Base-by-base conservation (phyloP, 495 filamentous ascomycete species). In the Platismatia glauca region DNA sequence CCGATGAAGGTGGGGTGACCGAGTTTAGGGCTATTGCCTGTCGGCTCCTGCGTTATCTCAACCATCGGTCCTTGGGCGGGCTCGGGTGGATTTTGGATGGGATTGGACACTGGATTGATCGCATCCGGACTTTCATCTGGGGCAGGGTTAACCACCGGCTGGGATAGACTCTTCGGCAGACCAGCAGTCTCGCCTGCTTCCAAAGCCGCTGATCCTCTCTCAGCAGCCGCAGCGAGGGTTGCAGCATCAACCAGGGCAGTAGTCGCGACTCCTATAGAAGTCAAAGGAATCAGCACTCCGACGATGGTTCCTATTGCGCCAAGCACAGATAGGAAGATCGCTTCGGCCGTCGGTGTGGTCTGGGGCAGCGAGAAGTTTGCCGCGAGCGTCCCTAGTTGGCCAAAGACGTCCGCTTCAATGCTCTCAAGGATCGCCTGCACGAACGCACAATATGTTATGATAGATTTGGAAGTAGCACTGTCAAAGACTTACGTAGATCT, bases 401-500 rank as follows among this genome's bases (percentile, higher is more conserved):
- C 24, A 59, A 29, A 29, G 27, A 59, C 27, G 57, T 59, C 57
- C 37, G 37, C 20, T n/a, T 34, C 55, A 33, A 59, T 9, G 41
- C 57, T 41, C 43, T 39, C 35, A 59, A 59, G 35, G 35, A 59
- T 59, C 35, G 31, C 57, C 27, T 59, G 43, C 22, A 24, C 44
- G 43, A 13, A 41, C 13, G 4, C 8, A 24, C 22, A 24, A 2
- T 6, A 11, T 46, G 7, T 46, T 24, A 46, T 7, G 7, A 8
- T 24, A 11, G 44, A 22, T 46, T 46, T 24, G 44, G n/a, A 46
- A 3, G 7, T 8, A 3, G 20, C 44, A 46, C n/a, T 11, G 7
- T 24, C 44, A 46, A 24, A 22, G n/a, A 46, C n/a, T 46, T 46
- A 46, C 44, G 12, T 46, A 46, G 20, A 46, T 46, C 44, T 46